These are phyloP conservation scores for Erythrophleum fordii DNA, from an alignment of 306 rosid genomes.

Conservation along the genomic window DNA sequence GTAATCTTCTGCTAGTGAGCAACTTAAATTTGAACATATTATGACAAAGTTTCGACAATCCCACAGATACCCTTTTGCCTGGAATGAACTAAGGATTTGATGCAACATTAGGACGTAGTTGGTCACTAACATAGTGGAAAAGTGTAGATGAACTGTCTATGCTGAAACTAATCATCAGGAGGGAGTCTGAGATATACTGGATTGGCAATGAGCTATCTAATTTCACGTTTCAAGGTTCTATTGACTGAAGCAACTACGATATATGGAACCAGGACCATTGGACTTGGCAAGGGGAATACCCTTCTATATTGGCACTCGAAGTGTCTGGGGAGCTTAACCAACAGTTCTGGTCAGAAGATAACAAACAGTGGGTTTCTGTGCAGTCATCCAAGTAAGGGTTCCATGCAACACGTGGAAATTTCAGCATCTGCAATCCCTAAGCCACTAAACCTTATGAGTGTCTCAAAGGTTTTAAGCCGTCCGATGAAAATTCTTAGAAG, in stretches of 20 bases:
- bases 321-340: constrained; percentile 38
- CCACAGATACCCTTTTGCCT: constrained; percentile 31
- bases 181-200: constrained; percentile 8
- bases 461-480: constrained; percentile 10
- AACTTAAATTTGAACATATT: neutral
- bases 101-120: neutral
- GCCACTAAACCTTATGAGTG: neutral
- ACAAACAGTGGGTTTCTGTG: neutral
- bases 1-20: constrained; percentile 30
- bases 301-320: constrained; percentile 24
- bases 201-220: neutral
- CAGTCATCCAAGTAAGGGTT: constrained; percentile 17
- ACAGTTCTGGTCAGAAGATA: neutral
- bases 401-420: neutral
- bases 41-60: constrained; percentile 39
- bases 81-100: constrained; percentile 20
- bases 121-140: constrained; percentile 19
- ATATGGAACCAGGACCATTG: rapidly evolving
- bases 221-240: neutral
- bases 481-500: neutral
- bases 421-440: constrained; percentile 18
- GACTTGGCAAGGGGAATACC: neutral
- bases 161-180: neutral
- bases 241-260: neutral
- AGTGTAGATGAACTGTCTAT: neutral